Evolutionary conservation across 345 rosid species (phyloP).

Genomic region (Citrus australasica): DNA sequence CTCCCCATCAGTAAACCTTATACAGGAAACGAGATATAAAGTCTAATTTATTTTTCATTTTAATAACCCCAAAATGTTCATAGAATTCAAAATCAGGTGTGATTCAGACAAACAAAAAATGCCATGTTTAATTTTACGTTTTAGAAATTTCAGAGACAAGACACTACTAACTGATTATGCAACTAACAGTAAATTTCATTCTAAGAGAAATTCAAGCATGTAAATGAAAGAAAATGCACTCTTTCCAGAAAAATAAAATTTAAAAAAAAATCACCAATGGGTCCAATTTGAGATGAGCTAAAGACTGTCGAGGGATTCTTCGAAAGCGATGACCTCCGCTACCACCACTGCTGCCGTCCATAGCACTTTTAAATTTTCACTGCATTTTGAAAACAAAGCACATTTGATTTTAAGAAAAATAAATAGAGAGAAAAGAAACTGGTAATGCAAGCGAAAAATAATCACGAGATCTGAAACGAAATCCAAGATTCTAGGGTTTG

Average conservation of each 20-base stretch:
- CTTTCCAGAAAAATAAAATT: not conserved
- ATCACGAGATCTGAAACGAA: conserved; percentile 5
- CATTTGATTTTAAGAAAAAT: not conserved
- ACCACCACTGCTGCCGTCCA: conserved; percentile 26
- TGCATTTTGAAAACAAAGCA: not conserved
- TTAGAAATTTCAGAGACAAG: not conserved
- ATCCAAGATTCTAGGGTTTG: conserved; percentile 5
- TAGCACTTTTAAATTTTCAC: not conserved
- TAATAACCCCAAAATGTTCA: not conserved
- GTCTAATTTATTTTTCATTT: not conserved
- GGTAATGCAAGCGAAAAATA: not conserved
- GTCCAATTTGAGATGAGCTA: conserved; percentile 52
- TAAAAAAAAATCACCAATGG: conserved; percentile 35
- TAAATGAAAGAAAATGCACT: not conserved
- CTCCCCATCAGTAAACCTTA: not conserved
- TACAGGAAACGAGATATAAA: not conserved
- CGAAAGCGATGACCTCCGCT: conserved; percentile 51
- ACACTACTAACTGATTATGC: not conserved
- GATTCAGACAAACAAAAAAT: not conserved
- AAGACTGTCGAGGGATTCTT: conserved; percentile 46
- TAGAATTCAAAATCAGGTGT: not conserved
- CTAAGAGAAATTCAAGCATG: not conserved
- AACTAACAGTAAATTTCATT: not conserved
- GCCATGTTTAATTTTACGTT: not conserved
- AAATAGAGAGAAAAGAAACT: not conserved